Conservation (phyloP, 306 rosid species). For the Luffa acutangula region DNA sequence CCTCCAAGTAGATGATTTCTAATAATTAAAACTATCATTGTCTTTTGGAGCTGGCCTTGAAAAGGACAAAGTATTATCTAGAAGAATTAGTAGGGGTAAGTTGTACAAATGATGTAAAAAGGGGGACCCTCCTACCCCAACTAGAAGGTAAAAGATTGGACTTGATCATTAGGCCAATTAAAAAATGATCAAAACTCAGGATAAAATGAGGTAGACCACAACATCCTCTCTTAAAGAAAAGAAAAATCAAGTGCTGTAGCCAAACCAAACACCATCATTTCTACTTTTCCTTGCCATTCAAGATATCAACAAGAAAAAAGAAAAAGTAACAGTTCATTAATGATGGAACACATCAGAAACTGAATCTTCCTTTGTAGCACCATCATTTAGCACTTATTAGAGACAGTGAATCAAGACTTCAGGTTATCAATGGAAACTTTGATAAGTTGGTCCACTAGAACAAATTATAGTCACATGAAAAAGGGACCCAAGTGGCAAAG, state of each 20-base stretch:
- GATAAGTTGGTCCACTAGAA: background rate
- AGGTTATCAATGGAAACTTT: background rate
- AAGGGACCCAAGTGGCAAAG: background rate
- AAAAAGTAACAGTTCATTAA: background rate
- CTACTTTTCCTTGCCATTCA: background rate
- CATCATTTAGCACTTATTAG: background rate
- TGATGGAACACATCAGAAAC: background rate
- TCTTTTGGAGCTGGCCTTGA: background rate
- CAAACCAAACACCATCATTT: background rate
- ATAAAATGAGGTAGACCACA: background rate
- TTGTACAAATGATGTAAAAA: background rate
- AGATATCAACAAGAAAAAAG: background rate
- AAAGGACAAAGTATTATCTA: background rate
- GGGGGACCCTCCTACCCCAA: background rate
- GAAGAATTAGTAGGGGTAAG: background rate
- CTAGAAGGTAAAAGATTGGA: background rate
- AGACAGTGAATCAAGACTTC: background rate
- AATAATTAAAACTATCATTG: background rate
- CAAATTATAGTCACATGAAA: background rate
- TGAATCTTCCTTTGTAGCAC: slow-evolving; percentile 1
- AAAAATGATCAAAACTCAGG: background rate
- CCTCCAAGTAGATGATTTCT: background rate
- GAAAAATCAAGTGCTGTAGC: background rate
- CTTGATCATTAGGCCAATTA: background rate
- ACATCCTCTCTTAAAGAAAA: background rate